These are phyloP conservation scores for Corylus heterophylla DNA, from an alignment of 306 rosid species.

Conservation along the genomic window DNA sequence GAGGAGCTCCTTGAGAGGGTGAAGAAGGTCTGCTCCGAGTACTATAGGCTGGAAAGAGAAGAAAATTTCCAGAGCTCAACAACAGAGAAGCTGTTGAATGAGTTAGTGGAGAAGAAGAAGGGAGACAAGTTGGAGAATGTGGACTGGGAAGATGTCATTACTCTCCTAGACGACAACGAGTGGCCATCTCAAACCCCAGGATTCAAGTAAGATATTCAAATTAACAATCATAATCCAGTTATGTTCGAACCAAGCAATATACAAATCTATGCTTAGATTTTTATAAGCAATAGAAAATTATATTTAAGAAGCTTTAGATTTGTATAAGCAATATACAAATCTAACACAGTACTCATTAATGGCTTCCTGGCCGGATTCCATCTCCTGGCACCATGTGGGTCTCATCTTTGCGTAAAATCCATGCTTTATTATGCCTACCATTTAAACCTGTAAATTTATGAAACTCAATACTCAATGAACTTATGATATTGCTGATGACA, in stretches of 20 bases:
- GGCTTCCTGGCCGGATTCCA: background rate
- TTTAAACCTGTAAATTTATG: background rate
- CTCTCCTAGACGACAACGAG: conserved; percentile 65
- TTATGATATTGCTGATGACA: conserved; percentile 31
- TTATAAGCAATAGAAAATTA: too few species aligned
- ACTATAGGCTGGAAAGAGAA: conserved; percentile 77
- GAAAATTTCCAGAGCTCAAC: conserved; percentile 66
- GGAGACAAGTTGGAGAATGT: conserved; percentile 53
- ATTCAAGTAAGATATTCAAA: conserved; percentile 55
- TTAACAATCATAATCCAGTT: too few species aligned
- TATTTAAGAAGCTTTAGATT: too few species aligned
- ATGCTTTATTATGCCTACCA: background rate
- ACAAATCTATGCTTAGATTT: too few species aligned
- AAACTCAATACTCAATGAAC: background rate
- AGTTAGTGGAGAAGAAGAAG: conserved; percentile 48
- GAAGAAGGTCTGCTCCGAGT: conserved; percentile 69
- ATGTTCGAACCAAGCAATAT: too few species aligned
- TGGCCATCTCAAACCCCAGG: conserved; percentile 78
- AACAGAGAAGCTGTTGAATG: conserved; percentile 50
- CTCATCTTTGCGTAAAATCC: background rate
- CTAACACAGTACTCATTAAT: too few species aligned
- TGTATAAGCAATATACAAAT: too few species aligned
- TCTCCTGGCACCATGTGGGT: background rate
- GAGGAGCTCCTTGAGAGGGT: conserved; percentile 90
- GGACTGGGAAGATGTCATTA: conserved; percentile 96